Evolutionary conservation across 768 basidiomycete species (phyloP).

Genomic region (Psilocybe tampanensis): DNA sequence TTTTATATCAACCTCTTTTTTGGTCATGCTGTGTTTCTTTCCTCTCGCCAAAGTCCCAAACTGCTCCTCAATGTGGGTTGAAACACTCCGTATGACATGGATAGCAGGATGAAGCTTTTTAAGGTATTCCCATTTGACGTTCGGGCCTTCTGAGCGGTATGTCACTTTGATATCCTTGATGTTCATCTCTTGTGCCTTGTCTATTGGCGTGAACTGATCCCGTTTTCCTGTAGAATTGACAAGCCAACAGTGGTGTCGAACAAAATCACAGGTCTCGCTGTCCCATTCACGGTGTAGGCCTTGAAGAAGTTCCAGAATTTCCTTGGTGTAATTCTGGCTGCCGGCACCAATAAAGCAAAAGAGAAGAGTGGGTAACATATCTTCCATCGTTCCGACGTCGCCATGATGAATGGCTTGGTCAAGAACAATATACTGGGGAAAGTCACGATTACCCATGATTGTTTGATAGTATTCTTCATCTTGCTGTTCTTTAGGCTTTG

Average conservation of each 20-base stretch:
- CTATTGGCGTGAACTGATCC: constrained; percentile 27
- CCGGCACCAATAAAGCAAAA: constrained; percentile 35
- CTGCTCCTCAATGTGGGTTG: constrained; percentile 27
- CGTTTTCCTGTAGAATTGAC: constrained; percentile 28
- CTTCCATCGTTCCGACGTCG: constrained; percentile 38
- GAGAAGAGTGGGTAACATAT: constrained; percentile 29
- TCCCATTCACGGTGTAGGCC: constrained; percentile 8
- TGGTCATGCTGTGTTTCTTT: constrained; percentile 31
- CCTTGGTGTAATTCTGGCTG: constrained; percentile 34
- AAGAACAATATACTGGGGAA: constrained; percentile 37
- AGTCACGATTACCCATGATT: constrained; percentile 37
- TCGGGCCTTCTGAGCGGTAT: constrained; percentile 33
- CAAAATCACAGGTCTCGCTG: constrained; percentile 16
- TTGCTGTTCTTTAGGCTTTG: constrained; percentile 12
- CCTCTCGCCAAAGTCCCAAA: constrained; percentile 27
- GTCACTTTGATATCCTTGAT: constrained; percentile 39
- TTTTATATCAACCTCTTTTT: constrained; percentile 19
- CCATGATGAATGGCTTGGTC: constrained; percentile 36
- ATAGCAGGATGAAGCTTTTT: constrained; percentile 36
- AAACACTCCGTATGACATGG: constrained; percentile 23
- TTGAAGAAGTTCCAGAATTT: constrained; percentile 32
- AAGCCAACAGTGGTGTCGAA: constrained; percentile 32
- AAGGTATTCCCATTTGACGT: constrained; percentile 31
- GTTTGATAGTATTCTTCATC: constrained; percentile 30
- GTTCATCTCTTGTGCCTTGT: constrained; percentile 37